A percentile compares a stretch with the other conserved stretches of the same genome.
phyloP scores from a whole-genome alignment of 352 stramenopile species.

The Phytophthora foliorum region DNA sequence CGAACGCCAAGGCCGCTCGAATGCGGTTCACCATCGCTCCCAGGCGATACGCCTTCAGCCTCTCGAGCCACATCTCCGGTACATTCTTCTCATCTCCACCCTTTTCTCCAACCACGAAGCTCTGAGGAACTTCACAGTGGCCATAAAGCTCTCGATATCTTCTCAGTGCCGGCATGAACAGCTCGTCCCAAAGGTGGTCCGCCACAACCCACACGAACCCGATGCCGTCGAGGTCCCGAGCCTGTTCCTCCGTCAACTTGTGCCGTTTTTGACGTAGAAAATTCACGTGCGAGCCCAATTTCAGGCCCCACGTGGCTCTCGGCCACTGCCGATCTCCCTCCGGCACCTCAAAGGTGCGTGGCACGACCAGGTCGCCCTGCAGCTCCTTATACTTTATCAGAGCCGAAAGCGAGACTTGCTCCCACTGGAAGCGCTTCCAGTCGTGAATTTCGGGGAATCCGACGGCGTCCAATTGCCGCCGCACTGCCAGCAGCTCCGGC shows the following conservation, averaged over 20 bases:
- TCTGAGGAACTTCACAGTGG: constrained; percentile 49
- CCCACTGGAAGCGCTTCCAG: constrained; percentile 60
- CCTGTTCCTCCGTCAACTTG: constrained; percentile 34
- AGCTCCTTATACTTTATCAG: constrained; percentile 44
- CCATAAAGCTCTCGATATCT: constrained; percentile 48
- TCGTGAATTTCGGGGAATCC: constrained; percentile 43
- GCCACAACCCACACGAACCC: constrained; percentile 51
- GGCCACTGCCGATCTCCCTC: constrained; percentile 40
- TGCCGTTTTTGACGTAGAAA: constrained; percentile 40
- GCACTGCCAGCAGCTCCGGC: constrained; percentile 5
- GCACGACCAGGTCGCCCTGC: constrained; percentile 47
- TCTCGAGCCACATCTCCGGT: constrained; percentile 32
- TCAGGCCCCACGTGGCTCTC: constrained; percentile 43
- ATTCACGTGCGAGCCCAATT: constrained; percentile 50
- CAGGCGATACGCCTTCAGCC: constrained; percentile 49
- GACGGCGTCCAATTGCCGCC: constrained; percentile 39
- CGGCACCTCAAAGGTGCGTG: constrained; percentile 52
- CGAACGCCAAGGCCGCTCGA: constrained; percentile 42
- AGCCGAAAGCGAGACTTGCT: constrained; percentile 36
- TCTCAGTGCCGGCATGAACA: constrained; percentile 53
- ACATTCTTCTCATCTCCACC: constrained; percentile 12
- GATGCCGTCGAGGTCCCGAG: constrained; percentile 46
- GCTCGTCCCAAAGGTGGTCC: constrained; percentile 46
- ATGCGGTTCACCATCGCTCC: constrained; percentile 62
- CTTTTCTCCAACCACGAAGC: constrained; percentile 46